Evolutionary conservation across 129 eudicot species (phyloP).

Genomic region (Flaveria trinervia): DNA sequence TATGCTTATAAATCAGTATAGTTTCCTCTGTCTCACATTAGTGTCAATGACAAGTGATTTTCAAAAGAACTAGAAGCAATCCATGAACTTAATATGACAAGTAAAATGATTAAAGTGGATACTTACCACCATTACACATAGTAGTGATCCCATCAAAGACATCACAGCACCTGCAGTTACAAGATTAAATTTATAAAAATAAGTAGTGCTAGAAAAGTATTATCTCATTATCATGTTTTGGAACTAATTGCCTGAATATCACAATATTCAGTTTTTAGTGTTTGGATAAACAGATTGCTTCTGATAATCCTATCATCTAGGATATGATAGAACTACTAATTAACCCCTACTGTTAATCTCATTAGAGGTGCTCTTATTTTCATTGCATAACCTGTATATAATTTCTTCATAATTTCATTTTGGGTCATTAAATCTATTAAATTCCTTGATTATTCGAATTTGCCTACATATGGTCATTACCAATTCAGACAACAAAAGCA

Average conservation of each 20-base stretch:
- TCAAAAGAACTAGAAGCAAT: neutral
- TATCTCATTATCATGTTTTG: neutral
- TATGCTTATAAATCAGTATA: neutral
- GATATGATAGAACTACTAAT: conserved; percentile 8
- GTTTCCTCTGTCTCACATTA: conserved; percentile 1
- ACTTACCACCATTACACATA: conserved; percentile 66
- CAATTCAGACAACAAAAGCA: neutral
- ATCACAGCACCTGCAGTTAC: conserved; percentile 62
- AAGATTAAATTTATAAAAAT: conserved; percentile 1
- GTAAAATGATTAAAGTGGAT: conserved; percentile 9
- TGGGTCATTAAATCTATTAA: neutral
- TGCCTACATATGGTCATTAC: neutral
- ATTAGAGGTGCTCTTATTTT: neutral
- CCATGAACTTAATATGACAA: neutral
- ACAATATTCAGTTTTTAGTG: neutral
- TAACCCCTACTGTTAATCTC: neutral
- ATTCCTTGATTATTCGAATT: neutral
- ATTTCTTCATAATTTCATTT: neutral
- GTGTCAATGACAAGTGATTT: neutral
- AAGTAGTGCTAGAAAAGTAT: neutral
- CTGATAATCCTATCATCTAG: neutral
- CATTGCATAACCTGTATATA: neutral
- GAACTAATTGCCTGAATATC: conserved; percentile 1
- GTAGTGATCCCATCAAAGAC: conserved; percentile 68
- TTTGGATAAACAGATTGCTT: neutral